These are phyloP conservation scores for Clarkia xantiana DNA, from an alignment of 345 rosid genomes.

Conservation along the genomic window DNA sequence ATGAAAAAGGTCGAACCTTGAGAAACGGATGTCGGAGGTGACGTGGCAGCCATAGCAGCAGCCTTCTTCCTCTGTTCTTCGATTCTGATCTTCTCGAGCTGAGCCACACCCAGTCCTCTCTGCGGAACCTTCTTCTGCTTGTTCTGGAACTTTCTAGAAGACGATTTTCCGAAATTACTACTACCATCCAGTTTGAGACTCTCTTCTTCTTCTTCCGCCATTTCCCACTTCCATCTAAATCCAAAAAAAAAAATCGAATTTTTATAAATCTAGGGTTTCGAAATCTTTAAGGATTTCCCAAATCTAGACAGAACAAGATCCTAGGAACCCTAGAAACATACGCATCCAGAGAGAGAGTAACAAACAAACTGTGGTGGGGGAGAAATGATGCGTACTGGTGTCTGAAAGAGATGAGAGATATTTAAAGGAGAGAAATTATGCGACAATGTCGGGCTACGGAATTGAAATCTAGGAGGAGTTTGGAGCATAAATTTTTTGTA, in stretches of 20 bases:
- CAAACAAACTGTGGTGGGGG: too few species aligned
- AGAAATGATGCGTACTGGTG: too few species aligned
- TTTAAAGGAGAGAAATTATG: too few species aligned
- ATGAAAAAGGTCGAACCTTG: not conserved
- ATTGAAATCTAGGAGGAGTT: too few species aligned
- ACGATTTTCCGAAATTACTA: slow-evolving; percentile 11
- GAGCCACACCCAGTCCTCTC: slow-evolving; percentile 65
- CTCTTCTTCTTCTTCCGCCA: too few species aligned
- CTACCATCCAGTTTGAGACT: slow-evolving; percentile 13
- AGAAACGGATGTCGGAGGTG: slow-evolving; percentile 5
- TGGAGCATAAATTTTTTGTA: slow-evolving; percentile 5
- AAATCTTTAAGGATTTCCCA: too few species aligned
- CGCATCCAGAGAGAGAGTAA: slow-evolving; percentile 7
- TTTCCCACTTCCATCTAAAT: slow-evolving; percentile 13
- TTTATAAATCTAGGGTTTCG: too few species aligned
- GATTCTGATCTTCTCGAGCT: slow-evolving; percentile 45
- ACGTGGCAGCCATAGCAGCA: slow-evolving; percentile 9
- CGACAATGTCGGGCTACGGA: too few species aligned
- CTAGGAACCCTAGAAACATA: not conserved
- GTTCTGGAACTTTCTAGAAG: slow-evolving; percentile 23
- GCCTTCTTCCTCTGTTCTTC: slow-evolving; percentile 38
- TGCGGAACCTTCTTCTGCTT: slow-evolving; percentile 45
- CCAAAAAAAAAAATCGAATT: too few species aligned
- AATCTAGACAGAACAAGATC: too few species aligned
- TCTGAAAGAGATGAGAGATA: too few species aligned